These are phyloP conservation scores for Syzygium syzygioides DNA, from an alignment of 441 rosid species.

Conservation along the genomic window DNA sequence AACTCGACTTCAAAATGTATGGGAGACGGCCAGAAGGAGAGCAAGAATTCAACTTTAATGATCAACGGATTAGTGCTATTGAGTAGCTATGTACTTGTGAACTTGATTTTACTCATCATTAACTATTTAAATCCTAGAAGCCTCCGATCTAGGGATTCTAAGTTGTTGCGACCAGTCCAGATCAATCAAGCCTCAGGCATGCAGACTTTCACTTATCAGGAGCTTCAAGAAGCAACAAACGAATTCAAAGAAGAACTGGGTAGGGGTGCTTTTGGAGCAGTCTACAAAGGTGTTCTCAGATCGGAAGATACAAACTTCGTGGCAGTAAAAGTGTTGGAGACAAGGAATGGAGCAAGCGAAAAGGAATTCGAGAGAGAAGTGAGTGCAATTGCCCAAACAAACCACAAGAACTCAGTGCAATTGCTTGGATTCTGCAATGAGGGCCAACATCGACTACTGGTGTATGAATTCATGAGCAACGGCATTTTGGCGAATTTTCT, in stretches of 20 bases:
- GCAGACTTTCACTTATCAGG: not conserved
- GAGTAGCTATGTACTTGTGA: not conserved
- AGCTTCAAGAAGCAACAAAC: not conserved
- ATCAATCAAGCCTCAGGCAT: not conserved
- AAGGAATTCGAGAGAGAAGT: constrained; percentile 29
- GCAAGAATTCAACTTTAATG: not conserved
- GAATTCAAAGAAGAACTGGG: constrained; percentile 11
- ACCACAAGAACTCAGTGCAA: constrained; percentile 36
- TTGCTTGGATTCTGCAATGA: constrained; percentile 37
- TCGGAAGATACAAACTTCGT: not conserved
- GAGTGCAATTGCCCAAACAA: constrained; percentile 21
- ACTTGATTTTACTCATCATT: not conserved
- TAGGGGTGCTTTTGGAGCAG: not conserved
- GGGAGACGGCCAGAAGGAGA: not conserved
- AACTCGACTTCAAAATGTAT: not conserved
- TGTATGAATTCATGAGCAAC: constrained; percentile 38
- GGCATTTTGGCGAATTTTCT: constrained; percentile 21
- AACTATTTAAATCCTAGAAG: not conserved
- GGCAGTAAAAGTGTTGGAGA: constrained; percentile 12
- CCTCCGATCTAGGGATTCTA: not conserved
- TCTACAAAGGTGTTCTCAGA: not conserved
- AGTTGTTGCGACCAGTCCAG: too few relatives aligned
- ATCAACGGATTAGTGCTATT: not conserved
- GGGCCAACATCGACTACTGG: constrained; percentile 26
- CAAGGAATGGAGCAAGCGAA: constrained; percentile 7